Percentiles rank a stretch among this genome's conserved stretches.
Conservation (phyloP, 2,329 filamentous ascomycete genomes). For the Pestalotiopsis sp. region DNA sequence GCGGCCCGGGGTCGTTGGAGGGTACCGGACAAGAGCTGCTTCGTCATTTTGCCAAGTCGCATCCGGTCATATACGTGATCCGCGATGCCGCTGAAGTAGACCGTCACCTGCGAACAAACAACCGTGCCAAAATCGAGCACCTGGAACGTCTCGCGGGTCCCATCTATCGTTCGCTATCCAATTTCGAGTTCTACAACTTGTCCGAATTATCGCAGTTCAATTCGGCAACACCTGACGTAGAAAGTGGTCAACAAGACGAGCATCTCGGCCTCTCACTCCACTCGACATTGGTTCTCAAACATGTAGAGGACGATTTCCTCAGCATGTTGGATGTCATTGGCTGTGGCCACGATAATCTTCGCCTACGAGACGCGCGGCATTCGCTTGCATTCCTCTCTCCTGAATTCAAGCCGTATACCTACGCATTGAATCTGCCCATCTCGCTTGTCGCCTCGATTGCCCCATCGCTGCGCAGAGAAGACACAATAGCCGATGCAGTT, state of each 20-base stretch:
- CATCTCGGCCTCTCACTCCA: not conserved
- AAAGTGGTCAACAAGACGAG: not conserved
- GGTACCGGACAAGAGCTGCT: slow-evolving; percentile 1
- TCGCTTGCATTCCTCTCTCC: not conserved
- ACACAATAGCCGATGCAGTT: not conserved
- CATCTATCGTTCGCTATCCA: not conserved
- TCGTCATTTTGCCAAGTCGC: not conserved
- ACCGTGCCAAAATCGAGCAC: not conserved
- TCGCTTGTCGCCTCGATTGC: not conserved
- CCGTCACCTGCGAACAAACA: not conserved
- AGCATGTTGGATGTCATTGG: not conserved
- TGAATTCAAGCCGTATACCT: slow-evolving; percentile 1
- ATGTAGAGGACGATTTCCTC: slow-evolving; percentile 2
- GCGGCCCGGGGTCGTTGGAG: not conserved
- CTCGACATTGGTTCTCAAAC: not conserved
- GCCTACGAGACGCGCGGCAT: not conserved
- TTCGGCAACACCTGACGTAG: not conserved
- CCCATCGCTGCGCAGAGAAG: not conserved
- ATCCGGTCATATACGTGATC: slow-evolving; percentile 7
- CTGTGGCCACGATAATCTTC: not conserved
- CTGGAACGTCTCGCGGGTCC: not conserved
- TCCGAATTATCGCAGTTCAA: not conserved
- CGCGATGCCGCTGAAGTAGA: not conserved
- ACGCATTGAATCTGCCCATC: not conserved
- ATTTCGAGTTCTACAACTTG: slow-evolving; percentile 8